phyloP scores from a whole-genome alignment of 805 yeast species.

The Saccharomycopsis sp. region DNA sequence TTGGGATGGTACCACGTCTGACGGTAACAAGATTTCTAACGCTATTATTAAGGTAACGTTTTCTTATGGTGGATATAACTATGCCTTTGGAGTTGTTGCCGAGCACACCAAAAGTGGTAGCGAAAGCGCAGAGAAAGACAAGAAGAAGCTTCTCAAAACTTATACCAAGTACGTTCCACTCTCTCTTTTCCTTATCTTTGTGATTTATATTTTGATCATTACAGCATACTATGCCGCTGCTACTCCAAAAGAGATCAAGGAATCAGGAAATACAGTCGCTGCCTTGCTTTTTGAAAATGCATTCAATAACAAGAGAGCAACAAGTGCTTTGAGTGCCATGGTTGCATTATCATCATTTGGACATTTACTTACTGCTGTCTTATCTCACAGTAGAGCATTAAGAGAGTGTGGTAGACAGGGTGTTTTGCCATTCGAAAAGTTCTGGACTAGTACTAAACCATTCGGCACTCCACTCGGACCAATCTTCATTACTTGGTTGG shows the following conservation, averaged over 20 bases:
- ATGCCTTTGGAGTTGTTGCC: constrained; percentile 35
- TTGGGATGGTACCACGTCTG: constrained; percentile 36
- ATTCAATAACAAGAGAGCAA: constrained; percentile 33
- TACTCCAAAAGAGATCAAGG: constrained; percentile 26
- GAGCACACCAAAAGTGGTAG: constrained; percentile 18
- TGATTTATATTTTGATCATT: constrained; percentile 31
- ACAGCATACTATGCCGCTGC: constrained; percentile 33
- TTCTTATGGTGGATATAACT: constrained; percentile 36
- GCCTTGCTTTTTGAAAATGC: constrained; percentile 29
- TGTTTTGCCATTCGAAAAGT: constrained; percentile 38
- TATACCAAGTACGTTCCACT: constrained; percentile 27
- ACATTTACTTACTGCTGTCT: constrained; percentile 42
- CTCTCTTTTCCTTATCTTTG: constrained; percentile 29
- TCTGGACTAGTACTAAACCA: constrained; percentile 40
- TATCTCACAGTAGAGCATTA: constrained; percentile 44
- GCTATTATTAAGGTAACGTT: constrained; percentile 40
- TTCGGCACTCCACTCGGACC: constrained; percentile 41
- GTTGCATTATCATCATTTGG: constrained; percentile 46
- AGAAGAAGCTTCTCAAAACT: neutral
- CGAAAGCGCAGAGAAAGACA: neutral
- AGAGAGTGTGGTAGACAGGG: constrained; percentile 49
- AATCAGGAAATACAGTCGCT: constrained; percentile 30
- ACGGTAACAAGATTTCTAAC: constrained; percentile 37
- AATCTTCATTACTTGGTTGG: constrained; percentile 40
- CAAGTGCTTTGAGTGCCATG: constrained; percentile 40